phyloP scores from a whole-genome alignment of 1,139 yeast genomes.

The Hemisphaericaspora xylofermentans region DNA sequence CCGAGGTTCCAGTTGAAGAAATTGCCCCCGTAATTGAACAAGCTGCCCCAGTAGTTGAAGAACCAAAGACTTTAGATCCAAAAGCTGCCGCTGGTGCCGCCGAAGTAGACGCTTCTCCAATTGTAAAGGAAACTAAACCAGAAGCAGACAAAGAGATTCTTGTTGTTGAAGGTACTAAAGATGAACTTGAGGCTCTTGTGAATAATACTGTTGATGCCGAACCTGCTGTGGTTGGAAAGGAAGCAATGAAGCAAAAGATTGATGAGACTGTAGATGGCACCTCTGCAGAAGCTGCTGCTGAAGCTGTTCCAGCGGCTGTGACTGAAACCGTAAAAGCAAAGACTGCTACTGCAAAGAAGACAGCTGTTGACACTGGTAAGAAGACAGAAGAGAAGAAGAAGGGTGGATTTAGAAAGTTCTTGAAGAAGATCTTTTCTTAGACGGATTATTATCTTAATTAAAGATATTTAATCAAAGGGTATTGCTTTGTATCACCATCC shows the following conservation, averaged over 20 bases:
- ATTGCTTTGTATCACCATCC: neutral
- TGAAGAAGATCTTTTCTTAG: conserved; percentile 13
- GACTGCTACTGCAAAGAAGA: conserved; percentile 9
- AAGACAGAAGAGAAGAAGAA: conserved; percentile 18
- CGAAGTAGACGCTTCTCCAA: conserved; percentile 28
- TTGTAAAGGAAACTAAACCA: conserved; percentile 12
- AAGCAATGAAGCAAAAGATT: conserved; percentile 21
- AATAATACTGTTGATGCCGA: conserved; percentile 40
- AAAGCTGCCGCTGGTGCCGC: conserved; percentile 22
- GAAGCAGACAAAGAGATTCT: conserved; percentile 38
- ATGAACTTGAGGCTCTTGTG: conserved; percentile 37
- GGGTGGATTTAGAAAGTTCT: conserved; percentile 16
- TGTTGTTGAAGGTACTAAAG: conserved; percentile 37
- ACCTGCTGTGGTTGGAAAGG: conserved; percentile 41
- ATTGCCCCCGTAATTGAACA: neutral
- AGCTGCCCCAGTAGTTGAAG: conserved; percentile 16
- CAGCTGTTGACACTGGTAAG: conserved; percentile 2
- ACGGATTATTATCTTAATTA: too few species aligned
- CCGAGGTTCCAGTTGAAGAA: conserved; percentile 5
- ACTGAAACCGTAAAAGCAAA: conserved; percentile 6
- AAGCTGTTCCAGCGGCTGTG: conserved; percentile 7
- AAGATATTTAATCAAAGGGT: too few species aligned
- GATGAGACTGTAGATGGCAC: conserved; percentile 12
- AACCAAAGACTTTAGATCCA: conserved; percentile 32
- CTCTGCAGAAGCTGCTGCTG: conserved; percentile 2